Evolutionary conservation across 139 green algal species (phyloP).

Genomic region (Chlorella ohadii): DNA sequence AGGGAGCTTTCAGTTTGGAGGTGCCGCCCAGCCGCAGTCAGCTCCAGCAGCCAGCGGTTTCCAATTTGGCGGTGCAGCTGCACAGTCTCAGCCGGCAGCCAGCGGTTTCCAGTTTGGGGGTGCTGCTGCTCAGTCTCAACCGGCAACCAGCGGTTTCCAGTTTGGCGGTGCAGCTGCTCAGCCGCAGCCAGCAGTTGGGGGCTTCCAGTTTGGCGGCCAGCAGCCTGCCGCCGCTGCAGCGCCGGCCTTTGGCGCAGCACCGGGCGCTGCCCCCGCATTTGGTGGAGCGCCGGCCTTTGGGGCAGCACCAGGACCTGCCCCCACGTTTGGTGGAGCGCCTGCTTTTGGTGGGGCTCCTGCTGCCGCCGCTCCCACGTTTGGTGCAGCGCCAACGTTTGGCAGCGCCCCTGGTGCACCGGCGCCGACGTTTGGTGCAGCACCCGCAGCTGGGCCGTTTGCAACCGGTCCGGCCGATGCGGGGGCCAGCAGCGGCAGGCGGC

Average conservation of each 20-base stretch:
- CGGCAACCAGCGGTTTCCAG: neutral
- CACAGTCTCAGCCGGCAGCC: neutral
- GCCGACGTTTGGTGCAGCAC: constrained; percentile 10
- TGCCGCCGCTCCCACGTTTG: neutral
- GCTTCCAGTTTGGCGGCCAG: neutral
- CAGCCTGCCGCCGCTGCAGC: neutral
- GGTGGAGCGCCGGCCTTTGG: neutral
- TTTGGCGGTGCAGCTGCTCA: neutral
- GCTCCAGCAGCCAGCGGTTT: neutral
- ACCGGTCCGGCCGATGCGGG: neutral
- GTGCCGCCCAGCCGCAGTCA: neutral
- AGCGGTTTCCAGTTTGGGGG: constrained; percentile 13
- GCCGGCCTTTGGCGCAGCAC: neutral
- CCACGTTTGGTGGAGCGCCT: neutral
- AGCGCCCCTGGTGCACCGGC: neutral
- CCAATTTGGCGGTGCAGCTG: neutral
- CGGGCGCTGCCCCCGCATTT: constrained; percentile 12
- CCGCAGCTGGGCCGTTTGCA: constrained; percentile 12
- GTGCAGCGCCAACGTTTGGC: neutral
- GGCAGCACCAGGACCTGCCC: neutral
- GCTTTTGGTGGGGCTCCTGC: neutral
- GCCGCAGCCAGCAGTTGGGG: neutral
- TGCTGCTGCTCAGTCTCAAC: neutral
- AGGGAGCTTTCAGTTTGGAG: neutral
- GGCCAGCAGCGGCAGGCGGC: constrained; percentile 6